A percentile compares a stretch with the other conserved stretches of the same genome.
Conservation (phyloP, 1,284 basidiomycete genomes). For the Trametes pubescens region DNA sequence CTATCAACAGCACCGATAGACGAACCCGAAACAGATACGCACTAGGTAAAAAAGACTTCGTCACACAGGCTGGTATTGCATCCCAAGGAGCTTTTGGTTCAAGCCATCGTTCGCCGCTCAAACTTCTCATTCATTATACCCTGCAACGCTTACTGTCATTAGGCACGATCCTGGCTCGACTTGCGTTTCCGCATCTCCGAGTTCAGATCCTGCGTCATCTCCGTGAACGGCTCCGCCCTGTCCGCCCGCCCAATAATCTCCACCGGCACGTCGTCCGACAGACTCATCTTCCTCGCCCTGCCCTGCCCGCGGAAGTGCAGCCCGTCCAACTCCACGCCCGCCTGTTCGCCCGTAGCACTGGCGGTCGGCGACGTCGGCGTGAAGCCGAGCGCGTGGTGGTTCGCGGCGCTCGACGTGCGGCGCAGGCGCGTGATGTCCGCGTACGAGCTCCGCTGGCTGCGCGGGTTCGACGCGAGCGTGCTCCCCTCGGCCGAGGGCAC, state of each 20-base stretch:
- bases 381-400: constrained; percentile 17
- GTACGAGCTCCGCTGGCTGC: constrained; percentile 77
- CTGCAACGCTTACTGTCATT: neutral
- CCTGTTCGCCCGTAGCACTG: constrained; percentile 23
- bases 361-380: constrained; percentile 13
- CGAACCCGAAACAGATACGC: too few relatives aligned
- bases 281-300: constrained; percentile 64
- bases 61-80: too few relatives aligned
- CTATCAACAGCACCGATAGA: too few relatives aligned
- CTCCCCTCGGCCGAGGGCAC: constrained; percentile 59
- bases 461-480: constrained; percentile 51
- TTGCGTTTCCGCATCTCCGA: constrained; percentile 58
- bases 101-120: too few relatives aligned
- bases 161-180: constrained; percentile 6
- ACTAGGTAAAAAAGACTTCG: too few relatives aligned
- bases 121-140: too few relatives aligned
- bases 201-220: constrained; percentile 72
- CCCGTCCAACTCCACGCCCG: constrained; percentile 45
- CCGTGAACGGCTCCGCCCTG: constrained; percentile 55
- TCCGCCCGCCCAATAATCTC: constrained; percentile 67
- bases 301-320: constrained; percentile 52
- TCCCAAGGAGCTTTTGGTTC: too few relatives aligned
- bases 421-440: constrained; percentile 80
- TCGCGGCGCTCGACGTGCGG: constrained; percentile 35
- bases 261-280: constrained; percentile 70